Percentiles rank a stretch among this genome's conserved stretches.
Evolutionary conservation across 139 green algal species (phyloP).

Genomic region (Tetraselmis chui): DNA sequence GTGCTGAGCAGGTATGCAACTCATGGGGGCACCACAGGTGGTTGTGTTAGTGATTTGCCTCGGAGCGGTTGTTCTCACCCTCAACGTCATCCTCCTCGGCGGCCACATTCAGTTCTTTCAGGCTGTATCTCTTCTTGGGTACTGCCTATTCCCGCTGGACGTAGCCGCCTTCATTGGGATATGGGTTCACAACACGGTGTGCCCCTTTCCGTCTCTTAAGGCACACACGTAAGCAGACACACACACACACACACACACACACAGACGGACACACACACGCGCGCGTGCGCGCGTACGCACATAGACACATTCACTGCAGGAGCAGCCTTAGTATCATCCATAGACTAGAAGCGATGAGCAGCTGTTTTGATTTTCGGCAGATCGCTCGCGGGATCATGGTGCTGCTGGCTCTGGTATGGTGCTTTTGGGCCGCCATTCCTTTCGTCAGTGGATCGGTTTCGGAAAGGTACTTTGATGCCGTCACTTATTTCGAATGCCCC

Average conservation of each 20-base stretch:
- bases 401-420: slow-evolving; percentile 62
- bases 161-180: slow-evolving; percentile 59
- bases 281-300: no score
- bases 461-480: slow-evolving; percentile 28
- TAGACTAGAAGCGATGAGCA: no score
- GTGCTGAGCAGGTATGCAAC: slow-evolving; percentile 7
- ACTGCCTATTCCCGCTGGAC: slow-evolving; percentile 95
- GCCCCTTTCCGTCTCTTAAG: no score
- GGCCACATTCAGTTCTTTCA: slow-evolving; percentile 98
- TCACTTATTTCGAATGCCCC: no score
- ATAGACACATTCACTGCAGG: no score
- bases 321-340: no score
- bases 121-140: slow-evolving; percentile 91
- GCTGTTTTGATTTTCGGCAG: no score
- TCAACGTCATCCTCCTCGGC: slow-evolving; percentile 93
- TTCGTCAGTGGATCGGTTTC: slow-evolving; percentile 82
- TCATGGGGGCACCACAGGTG: slow-evolving; percentile 50
- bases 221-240: no score
- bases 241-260: no score
- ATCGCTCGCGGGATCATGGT: slow-evolving; percentile 22
- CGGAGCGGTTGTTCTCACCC: slow-evolving; percentile 86
- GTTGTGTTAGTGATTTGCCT: slow-evolving; percentile 83
- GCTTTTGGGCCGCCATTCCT: slow-evolving; percentile 69
- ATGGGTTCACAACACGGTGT: neutral
- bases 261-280: no score